phyloP scores from a whole-genome alignment of 805 yeast genomes.

The Naumovozyma castellii region DNA sequence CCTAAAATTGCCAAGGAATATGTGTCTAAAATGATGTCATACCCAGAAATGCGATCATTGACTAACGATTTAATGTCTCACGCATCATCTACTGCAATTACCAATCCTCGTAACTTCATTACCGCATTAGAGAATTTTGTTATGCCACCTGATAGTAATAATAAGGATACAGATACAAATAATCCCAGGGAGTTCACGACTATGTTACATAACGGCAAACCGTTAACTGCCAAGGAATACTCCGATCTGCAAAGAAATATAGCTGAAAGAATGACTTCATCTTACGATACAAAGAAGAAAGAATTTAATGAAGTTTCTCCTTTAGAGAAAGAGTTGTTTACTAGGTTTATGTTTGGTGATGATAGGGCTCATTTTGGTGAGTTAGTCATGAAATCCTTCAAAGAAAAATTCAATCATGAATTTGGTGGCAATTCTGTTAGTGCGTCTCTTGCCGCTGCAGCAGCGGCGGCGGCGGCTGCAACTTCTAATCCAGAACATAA shows the following conservation, averaged over 20 bases:
- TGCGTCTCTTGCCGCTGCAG: conserved; percentile 23
- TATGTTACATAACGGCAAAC: conserved; percentile 24
- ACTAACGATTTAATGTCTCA: conserved; percentile 67
- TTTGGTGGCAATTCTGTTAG: conserved; percentile 17
- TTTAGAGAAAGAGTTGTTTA: conserved; percentile 24
- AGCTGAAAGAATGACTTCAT: conserved; percentile 26
- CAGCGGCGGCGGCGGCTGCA: conserved; percentile 18
- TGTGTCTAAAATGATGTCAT: conserved; percentile 26
- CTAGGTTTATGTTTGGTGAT: conserved; percentile 27
- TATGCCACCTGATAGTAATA: conserved; percentile 26
- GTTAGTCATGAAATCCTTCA: conserved; percentile 22
- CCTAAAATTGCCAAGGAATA: conserved; percentile 29
- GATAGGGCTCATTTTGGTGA: conserved; percentile 22
- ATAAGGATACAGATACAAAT: conserved; percentile 1
- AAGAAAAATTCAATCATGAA: conserved; percentile 19
- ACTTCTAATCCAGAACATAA: conserved; percentile 6
- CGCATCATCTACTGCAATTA: conserved; percentile 13
- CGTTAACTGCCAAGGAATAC: conserved; percentile 25
- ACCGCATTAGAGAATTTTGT: conserved; percentile 74
- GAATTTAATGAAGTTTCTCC: conserved; percentile 23
- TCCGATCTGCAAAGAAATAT: conserved; percentile 25
- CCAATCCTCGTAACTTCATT: conserved; percentile 69
- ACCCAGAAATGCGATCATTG: conserved; percentile 44
- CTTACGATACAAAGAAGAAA: conserved; percentile 21
- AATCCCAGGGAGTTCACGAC: conserved; percentile 23